phyloP scores from a whole-genome alignment of 1,284 basidiomycete species.

The Cystobasidiaceae sp. region DNA sequence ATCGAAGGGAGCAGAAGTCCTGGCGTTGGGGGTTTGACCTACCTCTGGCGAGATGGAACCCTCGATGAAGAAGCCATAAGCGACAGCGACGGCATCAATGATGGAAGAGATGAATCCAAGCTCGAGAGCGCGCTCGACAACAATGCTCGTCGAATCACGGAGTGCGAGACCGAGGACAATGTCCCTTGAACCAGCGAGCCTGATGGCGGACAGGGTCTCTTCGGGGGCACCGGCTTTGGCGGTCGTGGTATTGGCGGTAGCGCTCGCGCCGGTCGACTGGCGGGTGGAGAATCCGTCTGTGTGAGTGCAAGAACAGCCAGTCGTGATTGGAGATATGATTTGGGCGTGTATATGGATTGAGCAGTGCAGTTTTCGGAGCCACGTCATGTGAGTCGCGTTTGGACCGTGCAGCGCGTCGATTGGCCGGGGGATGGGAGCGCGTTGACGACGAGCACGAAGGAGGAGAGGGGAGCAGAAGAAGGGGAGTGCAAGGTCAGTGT shows the following conservation, averaged over 20 bases:
- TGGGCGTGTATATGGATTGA: too few relatives aligned
- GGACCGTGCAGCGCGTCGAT: too few relatives aligned
- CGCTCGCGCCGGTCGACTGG: slow-evolving; percentile 8
- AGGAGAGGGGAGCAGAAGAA: not conserved
- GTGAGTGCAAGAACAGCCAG: not conserved
- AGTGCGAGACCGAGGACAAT: slow-evolving; percentile 32
- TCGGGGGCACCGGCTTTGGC: slow-evolving; percentile 28
- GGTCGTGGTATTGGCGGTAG: slow-evolving; percentile 26
- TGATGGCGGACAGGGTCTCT: slow-evolving; percentile 23
- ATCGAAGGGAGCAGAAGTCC: not conserved
- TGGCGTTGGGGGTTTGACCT: not conserved
- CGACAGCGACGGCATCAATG: slow-evolving; percentile 21
- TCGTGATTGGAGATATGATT: too few relatives aligned
- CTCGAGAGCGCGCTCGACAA: not conserved
- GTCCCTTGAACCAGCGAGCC: slow-evolving; percentile 28
- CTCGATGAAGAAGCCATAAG: slow-evolving; percentile 30
- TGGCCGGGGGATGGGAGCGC: not conserved
- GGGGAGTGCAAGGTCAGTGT: not conserved
- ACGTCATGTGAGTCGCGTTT: too few relatives aligned
- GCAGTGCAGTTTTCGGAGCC: too few relatives aligned
- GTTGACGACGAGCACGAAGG: not conserved
- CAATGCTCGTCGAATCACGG: slow-evolving; percentile 14
- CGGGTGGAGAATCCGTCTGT: slow-evolving; percentile 30
- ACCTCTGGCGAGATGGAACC: slow-evolving; percentile 30
- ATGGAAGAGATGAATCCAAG: slow-evolving; percentile 2